Percentiles rank a stretch among this genome's conserved stretches.
These are phyloP conservation scores for Pythium grandisporangium DNA, from an alignment of 352 stramenopile genomes.

Conservation along the genomic window DNA sequence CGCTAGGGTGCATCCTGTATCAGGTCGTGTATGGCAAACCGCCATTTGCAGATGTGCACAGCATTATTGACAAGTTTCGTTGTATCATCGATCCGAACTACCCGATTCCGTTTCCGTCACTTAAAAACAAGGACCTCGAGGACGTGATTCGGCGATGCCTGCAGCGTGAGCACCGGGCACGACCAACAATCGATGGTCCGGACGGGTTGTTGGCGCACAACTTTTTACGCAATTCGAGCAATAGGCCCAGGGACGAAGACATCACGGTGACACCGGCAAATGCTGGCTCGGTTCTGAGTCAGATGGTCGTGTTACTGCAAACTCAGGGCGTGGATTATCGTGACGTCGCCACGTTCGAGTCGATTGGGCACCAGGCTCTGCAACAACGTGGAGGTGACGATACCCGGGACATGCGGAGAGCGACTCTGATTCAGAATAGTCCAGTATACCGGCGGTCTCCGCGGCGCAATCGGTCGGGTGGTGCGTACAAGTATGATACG, in stretches of 20 bases:
- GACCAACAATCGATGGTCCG: conserved; percentile 74
- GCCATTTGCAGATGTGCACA: conserved; percentile 90
- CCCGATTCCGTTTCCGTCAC: conserved; percentile 80
- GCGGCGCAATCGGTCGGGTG: no score
- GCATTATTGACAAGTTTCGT: conserved; percentile 94
- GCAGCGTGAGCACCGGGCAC: conserved; percentile 64
- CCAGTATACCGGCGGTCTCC: no score
- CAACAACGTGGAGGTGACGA: no score
- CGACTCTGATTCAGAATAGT: no score
- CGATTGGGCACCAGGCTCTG: conserved; percentile 34
- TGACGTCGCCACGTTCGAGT: conserved; percentile 38
- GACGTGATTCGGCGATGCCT: conserved; percentile 85
- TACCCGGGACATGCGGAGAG: no score
- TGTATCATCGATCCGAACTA: conserved; percentile 92
- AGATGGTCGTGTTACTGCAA: conserved; percentile 39
- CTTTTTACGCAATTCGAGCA: conserved; percentile 41
- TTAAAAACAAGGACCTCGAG: conserved; percentile 77
- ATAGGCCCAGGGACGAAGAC: not conserved
- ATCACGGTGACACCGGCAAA: conserved; percentile 21
- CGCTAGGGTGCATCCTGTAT: conserved; percentile 96
- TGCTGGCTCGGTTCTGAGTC: conserved; percentile 15
- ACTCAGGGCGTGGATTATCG: conserved; percentile 31
- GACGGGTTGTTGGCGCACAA: conserved; percentile 75
- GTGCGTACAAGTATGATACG: conserved; percentile 45
- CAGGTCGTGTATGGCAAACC: conserved; percentile 96